Conservation (phyloP, 371 early-diverging fungal genomes). For the Mortierella sp. region DNA sequence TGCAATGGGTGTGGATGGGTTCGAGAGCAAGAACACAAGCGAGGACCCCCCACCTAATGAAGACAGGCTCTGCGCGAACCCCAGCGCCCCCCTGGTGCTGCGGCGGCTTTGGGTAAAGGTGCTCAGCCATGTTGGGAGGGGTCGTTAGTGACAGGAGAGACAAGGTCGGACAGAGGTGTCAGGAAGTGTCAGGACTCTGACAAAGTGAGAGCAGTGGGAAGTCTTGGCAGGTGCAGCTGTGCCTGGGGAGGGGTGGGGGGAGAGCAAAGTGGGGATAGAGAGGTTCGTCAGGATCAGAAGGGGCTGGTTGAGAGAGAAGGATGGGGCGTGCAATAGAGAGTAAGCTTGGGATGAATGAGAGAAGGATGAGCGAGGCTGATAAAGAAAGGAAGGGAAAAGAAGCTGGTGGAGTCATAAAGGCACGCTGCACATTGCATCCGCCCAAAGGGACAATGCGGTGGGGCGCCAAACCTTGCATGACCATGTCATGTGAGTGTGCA, state of each 20-base stretch:
- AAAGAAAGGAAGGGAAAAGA: too few species aligned
- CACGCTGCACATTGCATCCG: too few species aligned
- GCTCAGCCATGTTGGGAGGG: conserved; percentile 28
- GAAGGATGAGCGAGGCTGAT: too few species aligned
- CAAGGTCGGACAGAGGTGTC: neutral
- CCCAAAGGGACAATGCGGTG: too few species aligned
- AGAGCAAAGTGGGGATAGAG: neutral
- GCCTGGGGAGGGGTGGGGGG: neutral
- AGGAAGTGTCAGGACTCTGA: too few species aligned
- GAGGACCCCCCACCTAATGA: conserved; percentile 38
- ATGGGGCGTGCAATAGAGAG: too few species aligned
- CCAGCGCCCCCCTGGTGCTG: conserved; percentile 29
- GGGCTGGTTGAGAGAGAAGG: too few species aligned
- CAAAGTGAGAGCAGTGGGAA: neutral
- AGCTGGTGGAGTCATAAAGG: too few species aligned
- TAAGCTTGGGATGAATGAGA: too few species aligned
- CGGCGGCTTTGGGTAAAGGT: conserved; percentile 17
- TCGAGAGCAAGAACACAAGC: neutral
- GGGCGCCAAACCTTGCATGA: too few species aligned
- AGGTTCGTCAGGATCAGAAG: neutral
- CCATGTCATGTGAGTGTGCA: too few species aligned
- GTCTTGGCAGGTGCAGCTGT: neutral
- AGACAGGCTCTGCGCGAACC: conserved; percentile 54
- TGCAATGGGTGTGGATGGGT: neutral
- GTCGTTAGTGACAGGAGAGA: neutral